Conservation (phyloP, 2,329 filamentous ascomycete species). For the Trichoderma koningiopsis region DNA sequence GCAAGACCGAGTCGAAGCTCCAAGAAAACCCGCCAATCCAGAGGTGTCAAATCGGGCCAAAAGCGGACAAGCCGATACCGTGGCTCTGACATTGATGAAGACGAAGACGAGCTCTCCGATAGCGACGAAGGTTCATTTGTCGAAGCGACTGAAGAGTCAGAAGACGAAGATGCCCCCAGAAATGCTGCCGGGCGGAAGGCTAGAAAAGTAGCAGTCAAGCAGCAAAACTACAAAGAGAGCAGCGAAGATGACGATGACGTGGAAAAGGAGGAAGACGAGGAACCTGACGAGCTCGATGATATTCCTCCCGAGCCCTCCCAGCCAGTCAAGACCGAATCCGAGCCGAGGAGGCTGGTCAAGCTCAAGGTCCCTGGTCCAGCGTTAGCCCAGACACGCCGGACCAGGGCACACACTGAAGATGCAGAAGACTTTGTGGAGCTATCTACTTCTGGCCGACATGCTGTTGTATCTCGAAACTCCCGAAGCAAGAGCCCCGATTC, state of each 20-base stretch:
- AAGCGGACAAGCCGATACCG: constrained; percentile 50
- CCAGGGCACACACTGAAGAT: constrained; percentile 58
- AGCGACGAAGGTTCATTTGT: constrained; percentile 54
- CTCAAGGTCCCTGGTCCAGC: constrained; percentile 44
- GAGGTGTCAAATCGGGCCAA: constrained; percentile 38
- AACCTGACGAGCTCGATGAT: constrained; percentile 31
- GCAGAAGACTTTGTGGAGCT: constrained; percentile 59
- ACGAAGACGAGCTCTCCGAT: constrained; percentile 59
- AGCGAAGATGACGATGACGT: constrained; percentile 43
- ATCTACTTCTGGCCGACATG: constrained; percentile 63
- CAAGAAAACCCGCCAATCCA: constrained; percentile 47
- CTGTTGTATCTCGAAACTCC: constrained; percentile 51
- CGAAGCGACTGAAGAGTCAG: constrained; percentile 46
- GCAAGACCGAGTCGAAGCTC: constrained; percentile 46
- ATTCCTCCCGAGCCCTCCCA: constrained; percentile 32
- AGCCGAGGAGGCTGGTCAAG: constrained; percentile 47
- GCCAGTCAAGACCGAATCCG: constrained; percentile 34
- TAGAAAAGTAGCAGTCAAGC: constrained; percentile 51
- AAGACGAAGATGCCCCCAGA: constrained; percentile 45
- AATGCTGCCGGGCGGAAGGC: constrained; percentile 53
- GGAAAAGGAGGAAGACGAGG: constrained; percentile 31
- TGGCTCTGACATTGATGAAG: constrained; percentile 65
- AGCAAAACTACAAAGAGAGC: constrained; percentile 52
- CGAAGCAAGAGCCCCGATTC: constrained; percentile 60
- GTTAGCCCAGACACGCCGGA: constrained; percentile 46